Conservation (phyloP, 768 basidiomycete species). For the Termitomyces bulborhizus region DNA sequence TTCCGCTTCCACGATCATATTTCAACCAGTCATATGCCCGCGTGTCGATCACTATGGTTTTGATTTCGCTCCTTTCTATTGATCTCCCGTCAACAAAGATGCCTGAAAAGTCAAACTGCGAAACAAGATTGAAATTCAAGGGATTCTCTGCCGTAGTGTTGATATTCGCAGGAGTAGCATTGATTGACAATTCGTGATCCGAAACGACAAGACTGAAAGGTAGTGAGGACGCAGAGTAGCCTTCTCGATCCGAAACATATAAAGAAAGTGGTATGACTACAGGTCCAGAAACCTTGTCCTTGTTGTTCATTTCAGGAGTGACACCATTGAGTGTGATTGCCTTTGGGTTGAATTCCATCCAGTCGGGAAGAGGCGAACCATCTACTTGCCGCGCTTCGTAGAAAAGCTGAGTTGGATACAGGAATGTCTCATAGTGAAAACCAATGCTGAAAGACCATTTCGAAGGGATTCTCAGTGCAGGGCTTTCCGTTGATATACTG, state of each 20-base stretch:
- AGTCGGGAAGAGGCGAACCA: constrained; percentile 66
- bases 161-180: constrained; percentile 50
- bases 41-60: constrained; percentile 51
- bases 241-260: constrained; percentile 66
- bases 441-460: constrained; percentile 91
- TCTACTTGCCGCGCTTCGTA: constrained; percentile 62
- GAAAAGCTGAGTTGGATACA: constrained; percentile 38
- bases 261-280: constrained; percentile 47
- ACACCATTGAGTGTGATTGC: constrained; percentile 76
- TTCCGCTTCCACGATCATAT: constrained; percentile 50
- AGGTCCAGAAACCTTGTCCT: constrained; percentile 24
- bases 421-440: constrained; percentile 60
- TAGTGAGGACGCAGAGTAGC: constrained; percentile 55
- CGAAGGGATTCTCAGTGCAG: constrained; percentile 67
- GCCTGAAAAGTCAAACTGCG: constrained; percentile 54
- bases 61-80: constrained; percentile 55
- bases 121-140: constrained; percentile 47
- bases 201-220: constrained; percentile 66
- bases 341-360: constrained; percentile 65
- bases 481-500: constrained; percentile 42
- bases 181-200: constrained; percentile 56
- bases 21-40: constrained; percentile 53
- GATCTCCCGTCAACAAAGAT: constrained; percentile 56
- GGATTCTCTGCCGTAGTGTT: constrained; percentile 59
- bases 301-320: constrained; percentile 43